Evolutionary conservation across 306 rosid genomes (phyloP).

Genomic region (Phaseolus lunatus): DNA sequence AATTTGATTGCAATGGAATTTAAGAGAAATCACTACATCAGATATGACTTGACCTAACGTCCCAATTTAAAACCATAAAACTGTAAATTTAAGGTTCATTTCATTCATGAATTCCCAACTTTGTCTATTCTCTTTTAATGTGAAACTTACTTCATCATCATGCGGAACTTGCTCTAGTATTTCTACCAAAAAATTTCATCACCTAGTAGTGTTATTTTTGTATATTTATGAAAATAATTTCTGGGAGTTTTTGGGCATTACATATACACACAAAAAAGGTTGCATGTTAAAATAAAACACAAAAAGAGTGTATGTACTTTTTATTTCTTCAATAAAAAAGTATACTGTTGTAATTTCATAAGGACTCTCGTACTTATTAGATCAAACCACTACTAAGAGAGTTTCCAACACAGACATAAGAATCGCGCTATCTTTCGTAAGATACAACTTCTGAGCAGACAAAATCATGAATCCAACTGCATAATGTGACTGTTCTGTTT

Average conservation of each 20-base stretch:
- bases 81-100: not conserved
- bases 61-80: not conserved
- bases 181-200: not conserved
- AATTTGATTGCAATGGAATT: not conserved
- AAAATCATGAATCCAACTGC: constrained; percentile 22
- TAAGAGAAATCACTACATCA: not conserved
- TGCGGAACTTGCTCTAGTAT: not conserved
- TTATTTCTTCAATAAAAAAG: no score
- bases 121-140: not conserved
- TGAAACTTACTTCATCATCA: not conserved
- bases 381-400: not conserved
- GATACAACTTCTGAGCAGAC: constrained; percentile 13
- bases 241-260: not conserved
- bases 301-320: no score
- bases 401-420: not conserved
- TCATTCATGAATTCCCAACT: not conserved
- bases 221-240: not conserved
- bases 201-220: not conserved
- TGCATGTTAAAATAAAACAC: no score
- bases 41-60: not conserved
- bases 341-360: no score
- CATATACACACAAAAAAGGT: no score
- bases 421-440: not conserved
- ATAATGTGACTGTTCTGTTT: constrained; percentile 2
- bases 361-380: not conserved